Evolutionary conservation across 345 rosid genomes (phyloP), one percentile per base, ranked within the genome.

Genomic region (Bretschneidera sinensis): DNA sequence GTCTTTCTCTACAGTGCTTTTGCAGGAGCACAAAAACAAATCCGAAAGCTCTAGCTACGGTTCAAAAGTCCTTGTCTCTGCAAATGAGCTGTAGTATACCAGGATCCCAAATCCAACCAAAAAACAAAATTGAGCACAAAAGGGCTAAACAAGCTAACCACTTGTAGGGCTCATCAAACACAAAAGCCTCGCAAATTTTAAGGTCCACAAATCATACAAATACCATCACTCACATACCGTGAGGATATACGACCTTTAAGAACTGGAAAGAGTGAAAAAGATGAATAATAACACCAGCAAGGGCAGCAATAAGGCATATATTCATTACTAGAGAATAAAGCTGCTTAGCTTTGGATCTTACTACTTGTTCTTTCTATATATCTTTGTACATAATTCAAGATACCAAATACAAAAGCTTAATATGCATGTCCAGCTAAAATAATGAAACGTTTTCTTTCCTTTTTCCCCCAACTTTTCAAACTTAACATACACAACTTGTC

Each of bases 281-380:
- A 31, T 16, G 28, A 47, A 24, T 21, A 54, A n/a, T 23, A 21
- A 13, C 21, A 51, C 50, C 21, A 56, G 24, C 22, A 61, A 21
- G 35, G n/a, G n/a, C 48, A 45, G 60, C 55, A 14, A 14, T 15
- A 21, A 53, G 24, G 25, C 61, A 69, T 28, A n/a, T n/a, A n/a
- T n/a, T n/a, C n/a, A n/a, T n/a, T n/a, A n/a, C n/a, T 22, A 18
- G 63, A 62, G 68, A 70, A 61, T 60, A 71, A 67, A 62, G 76
- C 78, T 71, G 67, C 6, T 48, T 21, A 5, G 17, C 14, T 63
- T 62, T 62, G 70, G 64, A 65, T 39, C 66, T 71, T 35, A 59
- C 62, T 55, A 16, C 60, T 65, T 68, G 59, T 63, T 62, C 52
- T 54, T 57, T 59, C 60, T 49, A 61, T 55, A 4, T 39, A 54